A percentile compares a stretch with the other conserved stretches of the same genome.
These are phyloP conservation scores for Penicillium italicum DNA, from an alignment of 2,329 filamentous ascomycete species.

Conservation along the genomic window DNA sequence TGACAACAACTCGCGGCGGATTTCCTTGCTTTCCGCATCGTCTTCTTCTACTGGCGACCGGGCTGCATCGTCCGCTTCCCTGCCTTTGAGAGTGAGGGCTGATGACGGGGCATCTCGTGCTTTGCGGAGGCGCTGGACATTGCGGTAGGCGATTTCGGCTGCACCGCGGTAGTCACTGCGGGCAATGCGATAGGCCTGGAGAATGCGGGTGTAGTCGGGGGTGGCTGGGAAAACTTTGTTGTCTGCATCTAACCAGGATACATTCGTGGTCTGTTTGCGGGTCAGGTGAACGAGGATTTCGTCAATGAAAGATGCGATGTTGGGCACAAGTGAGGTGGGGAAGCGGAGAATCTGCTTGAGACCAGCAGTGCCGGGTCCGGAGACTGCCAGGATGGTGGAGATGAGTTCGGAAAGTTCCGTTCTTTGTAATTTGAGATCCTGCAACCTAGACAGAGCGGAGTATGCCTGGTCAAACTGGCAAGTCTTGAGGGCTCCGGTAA, in stretches of 20 bases:
- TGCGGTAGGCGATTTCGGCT: conserved; percentile 55
- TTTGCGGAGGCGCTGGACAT: conserved; percentile 50
- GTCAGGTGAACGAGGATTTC: conserved; percentile 70
- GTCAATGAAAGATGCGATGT: conserved; percentile 74
- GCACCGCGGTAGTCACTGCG: conserved; percentile 82
- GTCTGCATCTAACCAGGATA: conserved; percentile 38
- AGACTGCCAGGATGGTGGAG: conserved; percentile 42
- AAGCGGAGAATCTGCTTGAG: conserved; percentile 65
- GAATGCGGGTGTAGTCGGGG: conserved; percentile 77
- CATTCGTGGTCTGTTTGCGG: conserved; percentile 63
- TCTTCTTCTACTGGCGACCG: conserved; percentile 36
- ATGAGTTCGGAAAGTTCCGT: conserved; percentile 67
- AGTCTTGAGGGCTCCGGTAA: conserved; percentile 74
- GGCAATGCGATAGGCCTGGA: conserved; percentile 86
- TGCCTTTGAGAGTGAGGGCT: conserved; percentile 37
- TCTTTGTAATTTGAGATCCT: conserved; percentile 66
- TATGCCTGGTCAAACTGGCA: conserved; percentile 81
- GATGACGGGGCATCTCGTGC: conserved; percentile 33
- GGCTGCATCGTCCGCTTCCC: conserved; percentile 29
- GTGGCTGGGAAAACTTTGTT: conserved; percentile 34
- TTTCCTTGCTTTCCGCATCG: conserved; percentile 51
- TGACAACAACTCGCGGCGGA: conserved; percentile 71
- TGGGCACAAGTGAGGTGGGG: conserved; percentile 62
- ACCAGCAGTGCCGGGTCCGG: conserved; percentile 38
- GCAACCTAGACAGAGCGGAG: conserved; percentile 69